phyloP scores from a whole-genome alignment of 441 rosid genomes.

The Jatropha multifida region DNA sequence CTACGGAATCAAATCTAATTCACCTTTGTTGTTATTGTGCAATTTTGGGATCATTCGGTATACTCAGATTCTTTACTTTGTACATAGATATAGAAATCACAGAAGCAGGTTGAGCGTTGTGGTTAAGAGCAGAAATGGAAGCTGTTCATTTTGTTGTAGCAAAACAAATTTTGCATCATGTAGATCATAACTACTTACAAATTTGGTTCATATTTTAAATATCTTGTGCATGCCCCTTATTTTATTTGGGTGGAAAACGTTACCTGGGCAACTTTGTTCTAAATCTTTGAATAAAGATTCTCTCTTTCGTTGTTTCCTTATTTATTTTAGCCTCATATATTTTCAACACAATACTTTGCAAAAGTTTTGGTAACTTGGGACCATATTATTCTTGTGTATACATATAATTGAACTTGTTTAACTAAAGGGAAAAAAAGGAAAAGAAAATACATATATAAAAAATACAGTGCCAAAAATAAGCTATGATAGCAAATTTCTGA shows the following conservation, averaged over 20 bases:
- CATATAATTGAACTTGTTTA: not conserved
- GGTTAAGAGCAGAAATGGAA: slow-evolving; percentile 17
- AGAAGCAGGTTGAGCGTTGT: slow-evolving; percentile 26
- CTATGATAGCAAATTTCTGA: not conserved
- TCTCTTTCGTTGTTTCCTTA: too few species aligned
- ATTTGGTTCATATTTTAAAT: not conserved
- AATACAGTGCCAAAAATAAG: not conserved
- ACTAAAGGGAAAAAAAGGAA: not conserved
- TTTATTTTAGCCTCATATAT: too few species aligned
- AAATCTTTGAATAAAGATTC: not conserved
- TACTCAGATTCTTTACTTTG: slow-evolving; percentile 44
- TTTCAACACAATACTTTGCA: not conserved
- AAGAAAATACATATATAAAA: not conserved
- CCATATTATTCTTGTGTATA: not conserved
- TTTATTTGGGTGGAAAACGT: not conserved
- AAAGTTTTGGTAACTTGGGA: not conserved
- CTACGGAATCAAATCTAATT: slow-evolving; percentile 58
- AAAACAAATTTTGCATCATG: slow-evolving; percentile 25
- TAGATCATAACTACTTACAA: not conserved
- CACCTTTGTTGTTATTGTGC: not conserved
- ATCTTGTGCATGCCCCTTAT: not conserved
- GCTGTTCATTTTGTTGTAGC: slow-evolving; percentile 5
- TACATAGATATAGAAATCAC: slow-evolving; percentile 38
- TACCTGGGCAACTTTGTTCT: not conserved
- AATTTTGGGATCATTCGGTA: slow-evolving; percentile 33